phyloP scores from a whole-genome alignment of 78 protist species.

The Dictyostelium brefeldianum region DNA sequence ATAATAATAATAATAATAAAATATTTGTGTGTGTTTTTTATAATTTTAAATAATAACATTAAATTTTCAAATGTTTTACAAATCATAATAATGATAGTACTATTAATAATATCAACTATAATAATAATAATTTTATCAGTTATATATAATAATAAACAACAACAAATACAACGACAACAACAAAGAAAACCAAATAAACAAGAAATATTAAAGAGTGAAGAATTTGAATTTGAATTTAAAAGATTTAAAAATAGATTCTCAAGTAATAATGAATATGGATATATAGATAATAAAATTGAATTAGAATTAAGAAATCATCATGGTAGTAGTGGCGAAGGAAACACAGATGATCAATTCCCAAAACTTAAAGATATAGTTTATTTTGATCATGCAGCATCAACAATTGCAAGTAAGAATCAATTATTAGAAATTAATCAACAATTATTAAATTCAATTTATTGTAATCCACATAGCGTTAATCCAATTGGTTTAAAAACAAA shows the following conservation, averaged over 20 bases:
- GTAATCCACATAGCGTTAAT: conserved; percentile 78
- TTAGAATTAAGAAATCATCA: not conserved
- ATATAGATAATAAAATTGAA: conserved; percentile 2
- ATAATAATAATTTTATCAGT: not conserved
- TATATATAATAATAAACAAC: not conserved
- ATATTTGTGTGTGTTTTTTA: no score
- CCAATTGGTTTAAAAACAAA: conserved; percentile 40
- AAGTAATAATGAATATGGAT: conserved; percentile 18
- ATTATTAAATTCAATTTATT: conserved; percentile 10
- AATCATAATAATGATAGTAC: not conserved
- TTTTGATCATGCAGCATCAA: conserved; percentile 73
- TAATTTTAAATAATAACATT: no score
- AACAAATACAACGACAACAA: not conserved
- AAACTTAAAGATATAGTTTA: conserved; percentile 43
- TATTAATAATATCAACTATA: not conserved
- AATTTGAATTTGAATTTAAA: not conserved
- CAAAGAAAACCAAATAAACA: not conserved
- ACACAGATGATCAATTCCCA: conserved; percentile 28
- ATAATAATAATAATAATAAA: not conserved
- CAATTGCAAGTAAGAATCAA: conserved; percentile 13
- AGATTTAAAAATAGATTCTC: conserved; percentile 9
- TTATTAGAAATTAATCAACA: not conserved
- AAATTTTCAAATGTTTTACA: no score
- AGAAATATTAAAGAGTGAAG: not conserved
- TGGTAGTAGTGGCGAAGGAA: not conserved